Evolutionary conservation across 495 filamentous ascomycete species (phyloP).

Genomic region (Podospora tetraspora): DNA sequence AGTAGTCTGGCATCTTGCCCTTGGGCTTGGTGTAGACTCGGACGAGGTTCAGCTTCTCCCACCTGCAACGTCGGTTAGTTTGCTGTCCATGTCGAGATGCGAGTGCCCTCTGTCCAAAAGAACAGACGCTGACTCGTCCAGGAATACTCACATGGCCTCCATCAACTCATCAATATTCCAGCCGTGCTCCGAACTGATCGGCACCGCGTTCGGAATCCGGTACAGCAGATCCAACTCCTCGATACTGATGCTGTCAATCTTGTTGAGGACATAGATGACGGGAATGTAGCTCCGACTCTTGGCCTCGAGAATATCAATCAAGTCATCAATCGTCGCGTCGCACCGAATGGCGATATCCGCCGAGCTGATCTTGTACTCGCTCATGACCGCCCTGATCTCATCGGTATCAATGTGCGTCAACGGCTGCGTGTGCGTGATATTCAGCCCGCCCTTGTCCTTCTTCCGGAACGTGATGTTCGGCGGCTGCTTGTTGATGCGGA

Average conservation of each 20-base stretch:
- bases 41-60: slow-evolving; percentile 88
- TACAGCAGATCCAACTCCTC: slow-evolving; percentile 95
- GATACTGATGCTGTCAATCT: slow-evolving; percentile 96
- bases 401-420: slow-evolving; percentile 90
- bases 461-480: slow-evolving; percentile 98
- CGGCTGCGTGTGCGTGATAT: slow-evolving; percentile 86
- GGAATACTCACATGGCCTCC: slow-evolving; percentile 69
- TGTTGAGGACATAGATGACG: slow-evolving; percentile 97
- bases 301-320: slow-evolving; percentile 94
- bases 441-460: slow-evolving; percentile 97
- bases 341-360: slow-evolving; percentile 97
- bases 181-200: slow-evolving; percentile 95
- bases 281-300: slow-evolving; percentile 95
- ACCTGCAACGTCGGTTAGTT: slow-evolving; percentile 40
- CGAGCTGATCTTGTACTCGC: slow-evolving; percentile 93
- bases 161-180: slow-evolving; percentile 98
- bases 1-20: slow-evolving; percentile 90
- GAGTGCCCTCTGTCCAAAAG: background rate
- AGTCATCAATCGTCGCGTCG: slow-evolving; percentile 76
- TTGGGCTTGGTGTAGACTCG: slow-evolving; percentile 98
- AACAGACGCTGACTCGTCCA: slow-evolving; percentile 19
- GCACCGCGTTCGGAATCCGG: slow-evolving; percentile 91
- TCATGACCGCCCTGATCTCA: slow-evolving; percentile 96
- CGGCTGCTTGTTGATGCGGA: slow-evolving; percentile 93
- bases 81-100: background rate